Evolutionary conservation across 345 rosid genomes (phyloP), one percentile per base, ranked within the genome.

Genomic region (Rhizophora apiculata): DNA sequence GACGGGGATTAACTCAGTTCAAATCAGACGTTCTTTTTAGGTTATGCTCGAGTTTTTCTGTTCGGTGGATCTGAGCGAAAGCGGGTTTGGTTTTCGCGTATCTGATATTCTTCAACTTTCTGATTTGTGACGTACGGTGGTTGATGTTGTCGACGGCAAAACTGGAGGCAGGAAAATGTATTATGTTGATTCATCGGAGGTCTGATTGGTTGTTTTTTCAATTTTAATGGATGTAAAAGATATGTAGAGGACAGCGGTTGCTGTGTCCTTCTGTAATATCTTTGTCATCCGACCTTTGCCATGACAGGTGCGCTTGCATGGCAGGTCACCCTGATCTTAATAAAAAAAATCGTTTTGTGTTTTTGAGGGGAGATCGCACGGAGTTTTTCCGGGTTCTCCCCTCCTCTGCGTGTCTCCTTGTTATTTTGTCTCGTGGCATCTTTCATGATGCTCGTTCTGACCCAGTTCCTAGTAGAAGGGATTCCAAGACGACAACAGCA

Each of bases 281-380:
- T 88, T 78, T 85, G 89, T 86, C 89, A 77, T 83, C 78, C 73
- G 93, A 80, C 89, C 93, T 89, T 89, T 89, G 96, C 93, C 91
- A 87, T 86, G 89, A 30, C 88, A 80, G 96, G 96, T 89, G 96
- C 91, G 96, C 96, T 89, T 82, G 96, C 89, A 80, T 86, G 96
- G 96, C 93, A 76, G 96, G 93, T 89, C 96, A 76, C 68, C 58
- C 30, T 10, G 29, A 79, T 46, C 76, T 71, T 80, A 82, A 87
- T 82, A 85, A 89, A 89, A 56, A 29, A 49, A 16, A 6, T 34
- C 0, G 5, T 32, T 76, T 81, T 82, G 80, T 76, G 75, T 82
- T 80, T 77, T 62, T 58, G 88, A 86, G 96, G 81, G 91, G 96
- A 85, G 97, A 70, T 86, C 96, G 97, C 91, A 89, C 83, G 88